Conservation (phyloP, 1,284 basidiomycete species). For the Jaminaea rosea region DNA sequence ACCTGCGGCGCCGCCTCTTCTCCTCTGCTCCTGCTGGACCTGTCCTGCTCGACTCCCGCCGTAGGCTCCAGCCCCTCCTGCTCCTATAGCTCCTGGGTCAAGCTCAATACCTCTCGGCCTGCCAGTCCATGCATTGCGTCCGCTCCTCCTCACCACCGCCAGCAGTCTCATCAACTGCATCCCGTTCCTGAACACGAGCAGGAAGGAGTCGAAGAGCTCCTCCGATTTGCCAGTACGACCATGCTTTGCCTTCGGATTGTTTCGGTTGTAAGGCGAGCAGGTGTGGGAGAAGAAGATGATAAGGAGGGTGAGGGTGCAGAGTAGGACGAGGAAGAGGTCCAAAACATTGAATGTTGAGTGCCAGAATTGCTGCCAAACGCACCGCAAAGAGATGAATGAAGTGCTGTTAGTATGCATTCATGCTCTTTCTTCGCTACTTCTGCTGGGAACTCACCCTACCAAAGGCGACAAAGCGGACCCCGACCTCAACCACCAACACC, state of each 20-base stretch:
- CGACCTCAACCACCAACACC: slow-evolving; percentile 40
- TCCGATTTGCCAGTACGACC: slow-evolving; percentile 31
- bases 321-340: slow-evolving; percentile 35
- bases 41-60: neutral
- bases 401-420: neutral
- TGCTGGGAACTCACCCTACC: slow-evolving; percentile 23
- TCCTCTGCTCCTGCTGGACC: too few relatives aligned
- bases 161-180: slow-evolving; percentile 39
- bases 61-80: neutral
- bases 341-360: slow-evolving; percentile 43
- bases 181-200: slow-evolving; percentile 41
- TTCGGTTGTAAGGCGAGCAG: slow-evolving; percentile 35
- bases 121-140: slow-evolving; percentile 24
- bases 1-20: neutral
- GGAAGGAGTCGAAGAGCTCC: slow-evolving; percentile 40
- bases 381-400: neutral
- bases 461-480: slow-evolving; percentile 35
- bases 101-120: slow-evolving; percentile 37
- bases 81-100: slow-evolving; percentile 8
- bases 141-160: slow-evolving; percentile 35
- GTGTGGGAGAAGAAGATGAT: slow-evolving; percentile 43
- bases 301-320: slow-evolving; percentile 39
- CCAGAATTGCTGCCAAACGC: slow-evolving; percentile 35
- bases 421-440: neutral
- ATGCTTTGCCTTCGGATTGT: slow-evolving; percentile 4